phyloP scores from a whole-genome alignment of 495 filamentous ascomycete genomes.

The Daldinia grandis region DNA sequence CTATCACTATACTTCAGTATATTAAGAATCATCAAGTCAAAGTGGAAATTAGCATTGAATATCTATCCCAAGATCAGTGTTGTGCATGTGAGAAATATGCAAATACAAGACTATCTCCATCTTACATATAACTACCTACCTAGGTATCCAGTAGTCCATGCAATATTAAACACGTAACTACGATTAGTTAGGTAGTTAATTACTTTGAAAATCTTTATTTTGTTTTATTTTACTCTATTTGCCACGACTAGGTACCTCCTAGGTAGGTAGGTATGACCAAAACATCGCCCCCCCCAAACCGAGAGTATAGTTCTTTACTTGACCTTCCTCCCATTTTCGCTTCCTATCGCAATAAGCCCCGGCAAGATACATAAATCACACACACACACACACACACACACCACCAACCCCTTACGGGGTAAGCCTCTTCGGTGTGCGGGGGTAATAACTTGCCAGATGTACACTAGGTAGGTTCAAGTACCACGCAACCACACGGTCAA shows the following conservation, averaged over 20 bases:
- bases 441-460: constrained; percentile 79
- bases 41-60: no score
- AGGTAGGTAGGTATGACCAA: neutral
- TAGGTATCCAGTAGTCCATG: no score
- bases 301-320: neutral
- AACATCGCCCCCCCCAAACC: neutral
- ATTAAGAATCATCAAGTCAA: no score
- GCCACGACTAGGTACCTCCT: neutral
- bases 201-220: neutral
- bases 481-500: constrained; percentile 90
- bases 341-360: neutral
- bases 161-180: neutral
- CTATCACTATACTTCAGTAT: no score
- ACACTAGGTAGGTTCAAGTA: constrained; percentile 86
- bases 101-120: no score
- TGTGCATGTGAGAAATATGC: no score
- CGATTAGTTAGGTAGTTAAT: no score
- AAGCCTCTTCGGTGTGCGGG: constrained; percentile 84
- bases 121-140: no score
- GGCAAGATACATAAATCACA: neutral
- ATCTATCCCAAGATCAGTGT: no score
- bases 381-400: no score
- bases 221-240: neutral
- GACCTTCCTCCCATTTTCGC: neutral
- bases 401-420: constrained; percentile 60